Conservation (phyloP, 2,329 filamentous ascomycete species). For the Curvularia hawaiiensis region DNA sequence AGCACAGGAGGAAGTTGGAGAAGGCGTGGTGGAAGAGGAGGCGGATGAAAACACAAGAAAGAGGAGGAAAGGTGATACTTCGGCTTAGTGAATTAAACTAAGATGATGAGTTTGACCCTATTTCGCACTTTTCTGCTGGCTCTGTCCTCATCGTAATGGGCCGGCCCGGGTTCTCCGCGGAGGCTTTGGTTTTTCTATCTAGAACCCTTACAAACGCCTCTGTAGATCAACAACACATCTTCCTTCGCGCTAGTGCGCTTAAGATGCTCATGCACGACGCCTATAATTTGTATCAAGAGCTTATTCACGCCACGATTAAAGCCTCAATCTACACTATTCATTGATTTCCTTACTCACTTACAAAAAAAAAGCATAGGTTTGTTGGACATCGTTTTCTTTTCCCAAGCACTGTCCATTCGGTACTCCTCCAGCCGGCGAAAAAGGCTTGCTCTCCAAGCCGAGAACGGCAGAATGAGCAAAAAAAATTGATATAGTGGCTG, state of each 20-base stretch:
- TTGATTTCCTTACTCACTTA: neutral
- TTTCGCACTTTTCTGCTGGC: neutral
- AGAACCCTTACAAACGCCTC: no score
- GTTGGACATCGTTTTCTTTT: neutral
- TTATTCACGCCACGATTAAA: neutral
- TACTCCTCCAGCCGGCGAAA: neutral
- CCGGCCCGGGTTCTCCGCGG: neutral
- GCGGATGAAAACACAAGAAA: neutral
- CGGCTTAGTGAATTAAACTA: neutral
- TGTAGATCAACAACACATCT: no score
- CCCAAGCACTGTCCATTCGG: neutral
- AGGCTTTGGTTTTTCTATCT: neutral
- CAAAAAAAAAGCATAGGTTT: neutral
- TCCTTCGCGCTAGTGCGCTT: neutral
- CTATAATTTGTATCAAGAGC: neutral
- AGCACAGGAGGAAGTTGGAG: constrained; percentile 3
- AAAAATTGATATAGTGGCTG: neutral
- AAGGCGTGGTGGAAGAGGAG: neutral
- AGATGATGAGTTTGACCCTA: neutral
- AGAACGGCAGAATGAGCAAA: neutral
- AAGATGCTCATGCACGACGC: neutral
- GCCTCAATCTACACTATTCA: neutral
- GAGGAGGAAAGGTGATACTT: constrained; percentile 5
- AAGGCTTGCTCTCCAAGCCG: neutral
- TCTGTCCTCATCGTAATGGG: neutral